These are phyloP conservation scores for Paramecium pentaurelia DNA, from an alignment of 73 alveolate species.

Conservation along the genomic window DNA sequence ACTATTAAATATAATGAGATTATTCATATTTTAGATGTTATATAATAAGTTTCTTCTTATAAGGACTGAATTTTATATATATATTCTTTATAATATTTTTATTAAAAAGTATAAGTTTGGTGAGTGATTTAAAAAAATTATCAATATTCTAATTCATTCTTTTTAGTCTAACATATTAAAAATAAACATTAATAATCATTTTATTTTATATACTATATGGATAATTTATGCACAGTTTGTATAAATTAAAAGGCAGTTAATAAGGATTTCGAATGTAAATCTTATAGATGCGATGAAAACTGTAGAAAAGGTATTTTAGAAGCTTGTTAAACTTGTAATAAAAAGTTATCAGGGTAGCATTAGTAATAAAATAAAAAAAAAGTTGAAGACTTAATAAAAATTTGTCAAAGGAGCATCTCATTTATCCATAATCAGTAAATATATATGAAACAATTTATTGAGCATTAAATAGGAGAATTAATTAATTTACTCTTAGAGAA, in stretches of 20 bases:
- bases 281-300: neutral
- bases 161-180: too few relatives aligned
- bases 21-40: too few relatives aligned
- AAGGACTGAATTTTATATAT: too few relatives aligned
- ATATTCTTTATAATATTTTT: too few relatives aligned
- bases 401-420: neutral
- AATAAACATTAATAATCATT: too few relatives aligned
- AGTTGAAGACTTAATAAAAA: neutral
- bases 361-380: neutral
- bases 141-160: neutral
- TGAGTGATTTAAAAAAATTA: too few relatives aligned
- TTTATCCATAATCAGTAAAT: neutral
- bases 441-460: neutral
- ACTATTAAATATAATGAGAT: too few relatives aligned
- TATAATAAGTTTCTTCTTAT: too few relatives aligned
- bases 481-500: neutral
- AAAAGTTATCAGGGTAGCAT: neutral
- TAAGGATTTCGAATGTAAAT: neutral
- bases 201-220: neutral
- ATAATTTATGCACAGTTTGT: constrained; percentile 8
- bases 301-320: neutral
- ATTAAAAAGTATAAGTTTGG: too few relatives aligned
- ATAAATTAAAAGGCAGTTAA: neutral
- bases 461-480: neutral
- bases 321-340: neutral